Evolutionary conservation across 208 protist genomes (phyloP).

Genomic region (Novymonas esmeraldas): DNA sequence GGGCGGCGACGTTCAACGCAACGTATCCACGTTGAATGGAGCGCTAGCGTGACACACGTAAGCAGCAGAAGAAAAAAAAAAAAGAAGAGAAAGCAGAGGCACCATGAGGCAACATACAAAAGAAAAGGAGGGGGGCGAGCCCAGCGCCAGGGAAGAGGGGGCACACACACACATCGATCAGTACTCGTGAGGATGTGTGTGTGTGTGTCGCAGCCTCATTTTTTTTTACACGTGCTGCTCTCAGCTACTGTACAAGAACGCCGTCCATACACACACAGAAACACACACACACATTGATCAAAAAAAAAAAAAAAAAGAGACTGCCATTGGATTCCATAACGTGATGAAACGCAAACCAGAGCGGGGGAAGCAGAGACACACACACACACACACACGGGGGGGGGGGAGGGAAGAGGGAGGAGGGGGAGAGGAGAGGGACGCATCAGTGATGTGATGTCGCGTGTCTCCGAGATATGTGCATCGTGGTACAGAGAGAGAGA

Average conservation of each 20-base stretch:
- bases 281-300: background rate
- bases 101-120: background rate
- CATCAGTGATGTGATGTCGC: background rate
- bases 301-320: too few species aligned
- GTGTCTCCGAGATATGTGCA: background rate
- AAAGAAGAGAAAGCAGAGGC: background rate
- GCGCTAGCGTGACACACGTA: too few species aligned
- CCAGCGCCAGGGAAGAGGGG: too few species aligned
- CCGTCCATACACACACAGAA: background rate
- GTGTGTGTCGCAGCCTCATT: too few species aligned
- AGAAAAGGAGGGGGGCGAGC: slow-evolving; percentile 1
- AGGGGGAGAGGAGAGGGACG: background rate
- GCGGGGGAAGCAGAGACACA: background rate
- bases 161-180: background rate
- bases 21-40: too few species aligned
- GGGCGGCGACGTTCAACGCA: too few species aligned
- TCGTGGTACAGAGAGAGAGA: background rate
- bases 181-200: too few species aligned
- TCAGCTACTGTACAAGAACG: too few species aligned
- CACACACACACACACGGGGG: background rate
- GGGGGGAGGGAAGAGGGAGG: background rate
- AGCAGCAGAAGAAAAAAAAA: slow-evolving; percentile 13
- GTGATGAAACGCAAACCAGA: too few species aligned
- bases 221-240: too few species aligned
- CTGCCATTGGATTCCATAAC: too few species aligned